A percentile compares a stretch with the other conserved stretches of the same genome.
Evolutionary conservation across 305 asterid genomes (phyloP).

Genomic region (Plantago lanceolata): DNA sequence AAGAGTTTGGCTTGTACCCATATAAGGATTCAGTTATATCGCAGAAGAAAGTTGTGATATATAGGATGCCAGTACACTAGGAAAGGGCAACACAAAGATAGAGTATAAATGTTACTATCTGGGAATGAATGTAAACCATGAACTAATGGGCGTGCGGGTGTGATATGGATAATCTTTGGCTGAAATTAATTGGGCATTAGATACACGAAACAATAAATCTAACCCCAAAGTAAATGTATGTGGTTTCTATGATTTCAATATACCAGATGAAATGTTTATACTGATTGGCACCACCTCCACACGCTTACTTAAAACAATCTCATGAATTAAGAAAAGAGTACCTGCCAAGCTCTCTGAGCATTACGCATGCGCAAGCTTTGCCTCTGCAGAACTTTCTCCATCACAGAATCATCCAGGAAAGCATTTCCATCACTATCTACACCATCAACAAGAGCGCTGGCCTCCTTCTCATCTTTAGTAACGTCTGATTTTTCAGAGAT

Average conservation of each 20-base stretch:
- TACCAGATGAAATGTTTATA: slow-evolving; percentile 14
- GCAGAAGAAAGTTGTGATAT: not conserved
- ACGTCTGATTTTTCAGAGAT: slow-evolving; percentile 36
- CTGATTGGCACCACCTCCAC: not conserved
- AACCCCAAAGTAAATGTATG: not conserved
- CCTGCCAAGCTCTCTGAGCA: slow-evolving; percentile 98
- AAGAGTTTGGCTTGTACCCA: not conserved
- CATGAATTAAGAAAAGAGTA: slow-evolving; percentile 22
- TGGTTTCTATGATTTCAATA: not conserved
- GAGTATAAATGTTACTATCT: slow-evolving; percentile 5
- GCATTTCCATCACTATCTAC: slow-evolving; percentile 47
- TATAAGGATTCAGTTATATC: too few species aligned
- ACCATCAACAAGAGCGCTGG: slow-evolving; percentile 37
- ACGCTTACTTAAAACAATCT: slow-evolving; percentile 1
- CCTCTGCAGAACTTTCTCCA: slow-evolving; percentile 97
- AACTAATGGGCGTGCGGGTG: slow-evolving; percentile 1
- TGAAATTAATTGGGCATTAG: not conserved
- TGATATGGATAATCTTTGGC: not conserved
- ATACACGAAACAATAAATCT: slow-evolving; percentile 10
- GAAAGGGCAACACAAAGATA: not conserved
- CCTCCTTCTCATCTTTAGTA: slow-evolving; percentile 32
- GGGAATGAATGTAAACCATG: slow-evolving; percentile 6
- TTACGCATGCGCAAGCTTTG: slow-evolving; percentile 95
- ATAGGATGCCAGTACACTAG: not conserved
- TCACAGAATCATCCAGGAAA: slow-evolving; percentile 75